Percentiles rank a stretch among this genome's conserved stretches.
Evolutionary conservation across 1,284 basidiomycete species (phyloP).

Genomic region (Ceratobasidium sp.): DNA sequence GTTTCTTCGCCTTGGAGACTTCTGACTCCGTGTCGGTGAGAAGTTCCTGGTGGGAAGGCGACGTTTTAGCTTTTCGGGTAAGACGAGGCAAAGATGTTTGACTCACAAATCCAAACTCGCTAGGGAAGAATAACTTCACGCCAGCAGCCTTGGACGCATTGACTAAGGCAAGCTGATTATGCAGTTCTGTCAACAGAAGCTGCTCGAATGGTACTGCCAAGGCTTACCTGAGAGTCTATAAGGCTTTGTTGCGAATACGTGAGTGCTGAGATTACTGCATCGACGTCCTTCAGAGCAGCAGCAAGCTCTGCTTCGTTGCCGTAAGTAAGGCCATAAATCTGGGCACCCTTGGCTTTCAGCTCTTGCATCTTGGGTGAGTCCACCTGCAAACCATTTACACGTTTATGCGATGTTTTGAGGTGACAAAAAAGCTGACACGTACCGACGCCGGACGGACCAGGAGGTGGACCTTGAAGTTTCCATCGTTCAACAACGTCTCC

Average conservation of each 20-base stretch:
- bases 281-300: slow-evolving; percentile 18
- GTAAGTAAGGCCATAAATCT: slow-evolving; percentile 16
- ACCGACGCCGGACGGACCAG: slow-evolving; percentile 36
- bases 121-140: slow-evolving; percentile 41
- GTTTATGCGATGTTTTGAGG: no score
- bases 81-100: neutral
- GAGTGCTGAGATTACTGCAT: slow-evolving; percentile 23
- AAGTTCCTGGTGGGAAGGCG: slow-evolving; percentile 28
- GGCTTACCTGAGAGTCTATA: neutral
- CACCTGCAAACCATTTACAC: no score
- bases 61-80: no score
- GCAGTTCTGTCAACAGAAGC: no score
- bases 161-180: slow-evolving; percentile 10
- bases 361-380: no score
- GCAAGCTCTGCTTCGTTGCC: slow-evolving; percentile 8
- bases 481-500: slow-evolving; percentile 29
- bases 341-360: slow-evolving; percentile 24
- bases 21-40: neutral
- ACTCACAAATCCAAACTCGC: slow-evolving; percentile 41
- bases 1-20: slow-evolving; percentile 24
- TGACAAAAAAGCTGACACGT: neutral
- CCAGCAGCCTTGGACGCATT: slow-evolving; percentile 22
- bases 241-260: neutral
- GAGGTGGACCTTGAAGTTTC: slow-evolving; percentile 30
- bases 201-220: no score